phyloP scores from a whole-genome alignment of 352 stramenopile species.

The Peronospora farinosa region DNA sequence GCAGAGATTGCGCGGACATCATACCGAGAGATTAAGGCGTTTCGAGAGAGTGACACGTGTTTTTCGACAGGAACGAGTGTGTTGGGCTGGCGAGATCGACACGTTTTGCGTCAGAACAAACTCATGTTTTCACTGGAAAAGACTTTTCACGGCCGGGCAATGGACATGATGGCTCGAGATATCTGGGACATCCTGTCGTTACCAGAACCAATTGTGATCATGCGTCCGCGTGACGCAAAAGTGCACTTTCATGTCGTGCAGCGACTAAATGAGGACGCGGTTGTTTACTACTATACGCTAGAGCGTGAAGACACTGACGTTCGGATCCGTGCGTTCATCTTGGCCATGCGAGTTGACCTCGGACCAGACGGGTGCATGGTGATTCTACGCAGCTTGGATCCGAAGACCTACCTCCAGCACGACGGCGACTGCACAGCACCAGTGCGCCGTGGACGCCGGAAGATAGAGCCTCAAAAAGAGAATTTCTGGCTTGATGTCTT shows the following conservation, averaged over 20 bases:
- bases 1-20: constrained; percentile 38
- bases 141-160: constrained; percentile 31
- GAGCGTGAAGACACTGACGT: constrained; percentile 47
- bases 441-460: constrained; percentile 51
- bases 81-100: constrained; percentile 61
- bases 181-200: constrained; percentile 51
- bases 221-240: constrained; percentile 46
- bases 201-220: constrained; percentile 37
- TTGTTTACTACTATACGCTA: constrained; percentile 65
- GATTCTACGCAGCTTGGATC: constrained; percentile 51
- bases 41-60: constrained; percentile 43
- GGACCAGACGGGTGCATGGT: constrained; percentile 34
- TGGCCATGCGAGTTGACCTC: constrained; percentile 50
- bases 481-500: constrained; percentile 70
- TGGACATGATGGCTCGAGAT: constrained; percentile 34
- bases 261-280: constrained; percentile 44
- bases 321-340: constrained; percentile 51
- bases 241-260: constrained; percentile 62
- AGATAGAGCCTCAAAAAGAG: constrained; percentile 40
- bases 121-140: constrained; percentile 70
- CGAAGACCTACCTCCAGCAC: constrained; percentile 43
- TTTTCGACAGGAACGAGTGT: constrained; percentile 50
- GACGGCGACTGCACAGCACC: constrained; percentile 41
- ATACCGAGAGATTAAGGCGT: constrained; percentile 44
- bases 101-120: constrained; percentile 39